Evolutionary conservation across 2,329 filamentous ascomycete species (phyloP), one percentile per base, ranked within the genome.

Genomic region (Aspergillus caelatus): DNA sequence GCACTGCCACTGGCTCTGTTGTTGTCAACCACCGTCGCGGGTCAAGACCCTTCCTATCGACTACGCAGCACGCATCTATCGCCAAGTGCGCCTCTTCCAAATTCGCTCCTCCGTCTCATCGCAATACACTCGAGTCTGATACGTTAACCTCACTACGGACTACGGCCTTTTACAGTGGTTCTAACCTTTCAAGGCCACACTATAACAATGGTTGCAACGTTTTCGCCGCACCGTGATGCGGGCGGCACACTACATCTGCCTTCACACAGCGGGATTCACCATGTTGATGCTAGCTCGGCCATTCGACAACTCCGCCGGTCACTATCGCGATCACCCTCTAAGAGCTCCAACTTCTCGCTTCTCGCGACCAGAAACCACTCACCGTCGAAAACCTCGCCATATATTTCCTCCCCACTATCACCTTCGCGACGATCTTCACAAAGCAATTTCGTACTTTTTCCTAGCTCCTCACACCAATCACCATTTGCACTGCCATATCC

Each of bases 311-410:
- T 97, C 63, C 87, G 94, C 68, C 91, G 93, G 70, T 97, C 94
- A 30, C 84, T 97, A 67, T 97, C 94, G 62, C 88, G 93, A 71
- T 97, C 94, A n/a, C 94, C 94, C 12, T 97, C 94, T 36, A 96
- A 95, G 77, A 83, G 82, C 50, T 85, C 85, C 62, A 84, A 86
- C 71, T 94, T 95, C 76, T 85, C 87, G 62, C 81, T 96, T 59
- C 82, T 87, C 14, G 73, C 78, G 26, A 79, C 83, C 30, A 79
- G 82, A 64, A 79, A 81, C 19, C 78, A 80, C 56, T 79, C 84
- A 64, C 77, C 82, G 39, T 86, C 88, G 53, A 84, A 83, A 69
- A 79, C 81, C 64, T 71, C 81, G 53, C 78, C 80, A 55, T 80
- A 80, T 69, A 75, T 81, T 55, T 77, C 81, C 55, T 86, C 86